A percentile compares a stretch with the other conserved stretches of the same genome.
phyloP scores from a whole-genome alignment of 306 rosid genomes.

The Malus fusca region DNA sequence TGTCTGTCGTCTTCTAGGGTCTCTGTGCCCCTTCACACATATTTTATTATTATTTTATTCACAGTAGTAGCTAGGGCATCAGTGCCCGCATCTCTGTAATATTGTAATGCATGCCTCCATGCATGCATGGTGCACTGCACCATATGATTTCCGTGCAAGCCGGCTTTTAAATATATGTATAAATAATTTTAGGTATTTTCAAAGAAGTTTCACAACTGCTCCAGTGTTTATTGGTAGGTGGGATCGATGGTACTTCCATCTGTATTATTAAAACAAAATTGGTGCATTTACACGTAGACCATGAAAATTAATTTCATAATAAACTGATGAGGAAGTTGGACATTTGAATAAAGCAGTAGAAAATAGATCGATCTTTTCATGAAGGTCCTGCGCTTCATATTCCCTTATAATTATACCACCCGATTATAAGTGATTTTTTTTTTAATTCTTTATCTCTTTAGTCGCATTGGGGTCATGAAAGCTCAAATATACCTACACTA shows the following conservation, averaged over 20 bases:
- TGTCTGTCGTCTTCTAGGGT: constrained; percentile 55
- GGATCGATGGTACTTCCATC: constrained; percentile 14
- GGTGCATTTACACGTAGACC: background rate
- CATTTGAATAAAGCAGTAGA: constrained; percentile 11
- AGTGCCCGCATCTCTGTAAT: background rate
- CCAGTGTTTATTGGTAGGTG: constrained; percentile 21
- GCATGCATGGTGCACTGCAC: background rate
- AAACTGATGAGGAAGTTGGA: background rate
- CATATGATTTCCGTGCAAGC: constrained; percentile 3
- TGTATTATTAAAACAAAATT: constrained; percentile 7
- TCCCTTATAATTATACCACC: background rate
- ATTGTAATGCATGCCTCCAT: background rate
- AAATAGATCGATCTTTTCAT: constrained; percentile 16
- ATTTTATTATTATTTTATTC: background rate
- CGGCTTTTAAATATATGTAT: background rate
- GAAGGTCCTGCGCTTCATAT: constrained; percentile 7
- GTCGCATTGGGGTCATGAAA: background rate
- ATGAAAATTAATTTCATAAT: constrained; percentile 18
- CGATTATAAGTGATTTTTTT: background rate
- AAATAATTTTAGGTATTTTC: background rate
- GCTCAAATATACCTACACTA: background rate
- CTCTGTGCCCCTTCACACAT: background rate
- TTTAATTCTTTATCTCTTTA: background rate
- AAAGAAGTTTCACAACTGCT: constrained; percentile 25
- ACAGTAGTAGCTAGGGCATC: background rate